Evolutionary conservation across 352 stramenopile genomes (phyloP).

Genomic region (Globisporangium spiculum): DNA sequence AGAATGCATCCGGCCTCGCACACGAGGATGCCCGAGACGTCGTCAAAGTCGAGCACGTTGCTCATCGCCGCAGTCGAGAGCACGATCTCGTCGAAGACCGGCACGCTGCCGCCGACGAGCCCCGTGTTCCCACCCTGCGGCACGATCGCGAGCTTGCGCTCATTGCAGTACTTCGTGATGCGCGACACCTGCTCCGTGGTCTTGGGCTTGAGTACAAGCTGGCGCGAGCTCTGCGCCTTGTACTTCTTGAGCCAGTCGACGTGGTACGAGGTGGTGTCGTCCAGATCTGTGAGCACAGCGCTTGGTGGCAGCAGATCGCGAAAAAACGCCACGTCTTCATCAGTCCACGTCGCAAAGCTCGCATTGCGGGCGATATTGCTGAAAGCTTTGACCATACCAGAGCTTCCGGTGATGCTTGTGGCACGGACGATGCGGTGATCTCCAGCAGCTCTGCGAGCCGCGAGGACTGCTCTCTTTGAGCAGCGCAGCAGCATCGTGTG

Average conservation of each 20-base stretch:
- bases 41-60: constrained; percentile 89
- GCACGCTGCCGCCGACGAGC: constrained; percentile 93
- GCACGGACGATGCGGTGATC: not conserved
- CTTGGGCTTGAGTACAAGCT: constrained; percentile 83
- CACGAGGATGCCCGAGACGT: constrained; percentile 74
- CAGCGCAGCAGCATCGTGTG: not conserved
- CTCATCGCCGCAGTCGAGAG: constrained; percentile 93
- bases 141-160: constrained; percentile 87
- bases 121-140: constrained; percentile 97
- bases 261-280: constrained; percentile 69
- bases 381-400: constrained; percentile 10
- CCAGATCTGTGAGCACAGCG: constrained; percentile 57
- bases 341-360: constrained; percentile 45
- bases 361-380: constrained; percentile 33
- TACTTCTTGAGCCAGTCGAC: constrained; percentile 88
- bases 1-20: constrained; percentile 93
- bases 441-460: not conserved
- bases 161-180: constrained; percentile 92
- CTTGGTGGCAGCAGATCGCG: constrained; percentile 50
- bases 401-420: not conserved
- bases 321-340: constrained; percentile 65
- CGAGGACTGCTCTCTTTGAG: not conserved
- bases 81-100: constrained; percentile 93
- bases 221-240: constrained; percentile 35
- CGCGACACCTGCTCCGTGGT: constrained; percentile 84